Evolutionary conservation across 1,139 yeast species (phyloP).

Genomic region (Geotrichum fermentans): DNA sequence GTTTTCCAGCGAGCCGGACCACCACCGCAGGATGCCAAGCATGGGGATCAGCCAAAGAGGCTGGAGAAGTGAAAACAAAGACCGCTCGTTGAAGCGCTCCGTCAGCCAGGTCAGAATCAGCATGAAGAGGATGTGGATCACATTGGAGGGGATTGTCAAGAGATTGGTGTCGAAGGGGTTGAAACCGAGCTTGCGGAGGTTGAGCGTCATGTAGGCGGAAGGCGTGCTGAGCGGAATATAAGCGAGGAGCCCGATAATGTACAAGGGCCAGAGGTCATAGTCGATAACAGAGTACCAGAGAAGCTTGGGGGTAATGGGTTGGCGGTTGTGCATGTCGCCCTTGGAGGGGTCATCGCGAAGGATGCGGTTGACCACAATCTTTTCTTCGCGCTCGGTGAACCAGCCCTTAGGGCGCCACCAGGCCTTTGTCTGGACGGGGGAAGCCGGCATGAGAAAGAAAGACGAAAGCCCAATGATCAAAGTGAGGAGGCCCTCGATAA

Average conservation of each 20-base stretch:
- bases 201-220: conserved; percentile 47
- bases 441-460: conserved; percentile 52
- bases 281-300: conserved; percentile 45
- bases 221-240: conserved; percentile 44
- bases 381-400: conserved; percentile 54
- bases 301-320: conserved; percentile 44
- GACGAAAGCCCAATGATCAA: conserved; percentile 47
- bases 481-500: conserved; percentile 53
- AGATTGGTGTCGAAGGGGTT: conserved; percentile 51
- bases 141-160: conserved; percentile 48
- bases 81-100: conserved; percentile 45
- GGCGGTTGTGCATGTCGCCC: conserved; percentile 63
- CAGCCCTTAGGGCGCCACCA: conserved; percentile 52
- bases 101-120: conserved; percentile 37
- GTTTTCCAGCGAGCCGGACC: conserved; percentile 45
- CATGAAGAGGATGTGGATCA: conserved; percentile 42
- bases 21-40: conserved; percentile 45
- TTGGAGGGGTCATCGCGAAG: conserved; percentile 62
- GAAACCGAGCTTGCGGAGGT: conserved; percentile 51
- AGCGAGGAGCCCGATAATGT: conserved; percentile 45
- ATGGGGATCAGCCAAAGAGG: conserved; percentile 42
- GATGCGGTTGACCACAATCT: conserved; percentile 55
- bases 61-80: conserved; percentile 26
- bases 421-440: conserved; percentile 53
- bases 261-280: conserved; percentile 57